These are phyloP conservation scores for Pythium grandisporangium DNA, from an alignment of 352 stramenopile species.

Conservation along the genomic window DNA sequence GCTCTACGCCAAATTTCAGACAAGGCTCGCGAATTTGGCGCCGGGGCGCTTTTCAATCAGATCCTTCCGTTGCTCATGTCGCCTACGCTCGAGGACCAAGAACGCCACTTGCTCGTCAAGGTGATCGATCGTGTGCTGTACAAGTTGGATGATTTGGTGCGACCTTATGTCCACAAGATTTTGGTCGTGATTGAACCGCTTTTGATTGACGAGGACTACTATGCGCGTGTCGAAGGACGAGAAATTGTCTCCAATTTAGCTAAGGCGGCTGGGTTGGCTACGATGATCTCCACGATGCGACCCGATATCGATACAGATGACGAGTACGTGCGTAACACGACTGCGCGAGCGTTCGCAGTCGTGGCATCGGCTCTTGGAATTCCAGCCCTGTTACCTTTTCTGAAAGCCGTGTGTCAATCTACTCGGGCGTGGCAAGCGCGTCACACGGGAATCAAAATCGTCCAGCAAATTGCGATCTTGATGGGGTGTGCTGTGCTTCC, in stretches of 20 bases:
- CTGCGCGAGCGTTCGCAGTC: slow-evolving; percentile 96
- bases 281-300: slow-evolving; percentile 99
- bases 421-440: slow-evolving; percentile 98
- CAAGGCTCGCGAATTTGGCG: slow-evolving; percentile 95
- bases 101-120: slow-evolving; percentile 99
- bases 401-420: slow-evolving; percentile 98
- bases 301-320: slow-evolving; percentile 99
- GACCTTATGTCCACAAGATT: slow-evolving; percentile 99
- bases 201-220: slow-evolving; percentile 99
- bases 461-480: slow-evolving; percentile 98
- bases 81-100: slow-evolving; percentile 97
- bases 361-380: slow-evolving; percentile 98
- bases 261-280: slow-evolving; percentile 97
- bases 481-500: slow-evolving; percentile 98
- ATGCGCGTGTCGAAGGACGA: slow-evolving; percentile 96
- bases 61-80: slow-evolving; percentile 99
- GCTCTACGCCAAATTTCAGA: slow-evolving; percentile 96
- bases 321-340: slow-evolving; percentile 99
- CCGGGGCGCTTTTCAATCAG: slow-evolving; percentile 98
- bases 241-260: slow-evolving; percentile 99
- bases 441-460: slow-evolving; percentile 99
- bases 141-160: slow-evolving; percentile 98
- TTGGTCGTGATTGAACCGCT: slow-evolving; percentile 98
- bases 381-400: slow-evolving; percentile 95
- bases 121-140: slow-evolving; percentile 99